phyloP scores from a whole-genome alignment of 2,329 filamentous ascomycete species.

The Onygena corvina region DNA sequence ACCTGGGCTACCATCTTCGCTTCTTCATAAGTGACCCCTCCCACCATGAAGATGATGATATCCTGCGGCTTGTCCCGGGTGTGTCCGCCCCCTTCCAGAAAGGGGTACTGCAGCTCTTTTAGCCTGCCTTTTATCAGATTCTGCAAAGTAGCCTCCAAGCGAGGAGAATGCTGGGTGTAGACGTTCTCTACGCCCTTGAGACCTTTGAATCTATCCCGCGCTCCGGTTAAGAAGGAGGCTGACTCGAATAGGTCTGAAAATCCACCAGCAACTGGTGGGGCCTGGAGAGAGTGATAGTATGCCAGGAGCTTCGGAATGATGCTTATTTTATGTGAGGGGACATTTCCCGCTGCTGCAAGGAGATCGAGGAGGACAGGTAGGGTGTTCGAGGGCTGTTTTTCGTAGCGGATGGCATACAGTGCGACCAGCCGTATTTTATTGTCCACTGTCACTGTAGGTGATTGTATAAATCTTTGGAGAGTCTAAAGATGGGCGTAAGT shows the following conservation, averaged over 20 bases:
- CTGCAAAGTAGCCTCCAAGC: slow-evolving; percentile 75
- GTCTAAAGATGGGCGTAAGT: slow-evolving; percentile 39
- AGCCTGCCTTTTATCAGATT: slow-evolving; percentile 86
- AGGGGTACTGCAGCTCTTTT: slow-evolving; percentile 79
- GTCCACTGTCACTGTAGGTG: slow-evolving; percentile 60
- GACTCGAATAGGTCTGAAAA: slow-evolving; percentile 89
- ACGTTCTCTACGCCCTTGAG: slow-evolving; percentile 97
- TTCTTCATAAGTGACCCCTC: slow-evolving; percentile 90
- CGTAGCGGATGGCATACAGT: slow-evolving; percentile 88
- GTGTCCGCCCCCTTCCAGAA: slow-evolving; percentile 74
- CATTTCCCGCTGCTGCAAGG: slow-evolving; percentile 68
- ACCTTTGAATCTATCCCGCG: slow-evolving; percentile 78
- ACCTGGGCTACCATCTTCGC: slow-evolving; percentile 92
- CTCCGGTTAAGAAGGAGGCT: slow-evolving; percentile 78
- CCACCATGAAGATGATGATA: slow-evolving; percentile 86
- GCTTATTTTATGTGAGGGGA: slow-evolving; percentile 62
- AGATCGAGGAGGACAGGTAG: slow-evolving; percentile 78
- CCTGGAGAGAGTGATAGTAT: slow-evolving; percentile 79
- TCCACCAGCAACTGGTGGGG: slow-evolving; percentile 59
- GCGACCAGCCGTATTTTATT: slow-evolving; percentile 84
- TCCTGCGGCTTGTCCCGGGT: slow-evolving; percentile 95
- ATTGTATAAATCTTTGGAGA: slow-evolving; percentile 75
- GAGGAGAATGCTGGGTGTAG: slow-evolving; percentile 91
- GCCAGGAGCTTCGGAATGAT: slow-evolving; percentile 69
- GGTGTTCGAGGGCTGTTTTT: slow-evolving; percentile 72